phyloP scores from a whole-genome alignment of 78 protist species.

The Chrysochromulina tobinii region DNA sequence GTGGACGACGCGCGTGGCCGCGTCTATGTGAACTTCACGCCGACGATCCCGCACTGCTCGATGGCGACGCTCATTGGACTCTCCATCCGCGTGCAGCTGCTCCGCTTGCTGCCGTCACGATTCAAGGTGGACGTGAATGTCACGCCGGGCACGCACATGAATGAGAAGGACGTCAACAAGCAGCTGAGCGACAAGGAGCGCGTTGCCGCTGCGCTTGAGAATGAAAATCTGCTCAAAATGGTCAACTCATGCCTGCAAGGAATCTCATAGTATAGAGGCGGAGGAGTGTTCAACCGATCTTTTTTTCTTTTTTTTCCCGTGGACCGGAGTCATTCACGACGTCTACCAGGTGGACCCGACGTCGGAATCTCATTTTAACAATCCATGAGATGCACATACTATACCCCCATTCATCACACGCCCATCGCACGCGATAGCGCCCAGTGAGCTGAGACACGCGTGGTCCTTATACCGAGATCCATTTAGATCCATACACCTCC shows the following conservation, averaged over 20 bases:
- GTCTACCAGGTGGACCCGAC: too few relatives aligned
- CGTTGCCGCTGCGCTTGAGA: slow-evolving; percentile 87
- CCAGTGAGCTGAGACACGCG: too few relatives aligned
- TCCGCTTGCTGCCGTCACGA: slow-evolving; percentile 71
- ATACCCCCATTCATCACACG: too few relatives aligned
- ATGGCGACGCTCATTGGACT: slow-evolving; percentile 91
- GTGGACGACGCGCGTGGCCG: slow-evolving; percentile 51
- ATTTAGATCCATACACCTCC: too few relatives aligned
- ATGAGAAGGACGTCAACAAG: slow-evolving; percentile 72
- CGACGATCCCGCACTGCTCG: slow-evolving; percentile 91
- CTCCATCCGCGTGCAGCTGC: slow-evolving; percentile 80
- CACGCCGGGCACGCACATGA: slow-evolving; percentile 59
- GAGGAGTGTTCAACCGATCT: neutral
- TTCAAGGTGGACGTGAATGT: slow-evolving; percentile 68
- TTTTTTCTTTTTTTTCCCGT: too few relatives aligned
- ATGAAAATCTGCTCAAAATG: slow-evolving; percentile 46
- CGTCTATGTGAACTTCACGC: slow-evolving; percentile 61
- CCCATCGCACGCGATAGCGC: too few relatives aligned
- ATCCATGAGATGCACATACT: too few relatives aligned
- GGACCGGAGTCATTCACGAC: too few relatives aligned
- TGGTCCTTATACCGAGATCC: too few relatives aligned
- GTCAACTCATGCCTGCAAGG: slow-evolving; percentile 62
- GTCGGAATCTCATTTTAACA: too few relatives aligned
- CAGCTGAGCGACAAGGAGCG: slow-evolving; percentile 92
- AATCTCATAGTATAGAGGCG: neutral